phyloP scores from a whole-genome alignment of 768 basidiomycete species.

The Lentinula guzmanii region DNA sequence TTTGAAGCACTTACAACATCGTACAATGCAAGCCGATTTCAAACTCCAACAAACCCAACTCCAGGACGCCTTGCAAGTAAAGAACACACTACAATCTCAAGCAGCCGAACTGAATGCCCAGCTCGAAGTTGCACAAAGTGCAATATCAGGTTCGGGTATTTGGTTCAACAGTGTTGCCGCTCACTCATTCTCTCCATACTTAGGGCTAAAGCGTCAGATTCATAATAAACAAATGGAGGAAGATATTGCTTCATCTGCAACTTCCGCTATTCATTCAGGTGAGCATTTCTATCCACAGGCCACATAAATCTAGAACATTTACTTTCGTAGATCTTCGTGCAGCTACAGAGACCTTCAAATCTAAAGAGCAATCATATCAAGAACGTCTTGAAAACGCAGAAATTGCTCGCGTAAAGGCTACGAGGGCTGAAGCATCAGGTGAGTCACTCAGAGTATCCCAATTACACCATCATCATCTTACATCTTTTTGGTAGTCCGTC shows the following conservation, averaged over 20 bases:
- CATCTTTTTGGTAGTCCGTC: conserved; percentile 39
- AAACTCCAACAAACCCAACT: conserved; percentile 59
- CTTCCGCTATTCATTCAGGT: conserved; percentile 58
- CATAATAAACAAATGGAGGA: conserved; percentile 58
- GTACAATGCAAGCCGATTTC: conserved; percentile 56
- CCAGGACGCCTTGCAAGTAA: conserved; percentile 49
- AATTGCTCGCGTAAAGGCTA: conserved; percentile 58
- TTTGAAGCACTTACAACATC: conserved; percentile 60
- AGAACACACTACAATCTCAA: conserved; percentile 55
- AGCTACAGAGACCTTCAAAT: conserved; percentile 58
- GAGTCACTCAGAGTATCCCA: conserved; percentile 6
- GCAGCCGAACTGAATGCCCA: conserved; percentile 47
- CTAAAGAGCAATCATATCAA: conserved; percentile 53
- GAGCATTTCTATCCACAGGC: conserved; percentile 7
- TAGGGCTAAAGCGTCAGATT: conserved; percentile 55
- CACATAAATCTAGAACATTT: background rate
- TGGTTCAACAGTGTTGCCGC: background rate
- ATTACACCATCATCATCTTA: background rate
- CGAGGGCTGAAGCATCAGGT: conserved; percentile 63
- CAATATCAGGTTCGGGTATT: conserved; percentile 45
- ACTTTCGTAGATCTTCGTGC: conserved; percentile 48
- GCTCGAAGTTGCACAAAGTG: conserved; percentile 53
- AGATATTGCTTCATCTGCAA: conserved; percentile 51
- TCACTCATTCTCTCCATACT: conserved; percentile 5
- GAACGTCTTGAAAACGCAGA: conserved; percentile 63